Conservation (phyloP, 2,329 filamentous ascomycete genomes). For the Periconia sp. region DNA sequence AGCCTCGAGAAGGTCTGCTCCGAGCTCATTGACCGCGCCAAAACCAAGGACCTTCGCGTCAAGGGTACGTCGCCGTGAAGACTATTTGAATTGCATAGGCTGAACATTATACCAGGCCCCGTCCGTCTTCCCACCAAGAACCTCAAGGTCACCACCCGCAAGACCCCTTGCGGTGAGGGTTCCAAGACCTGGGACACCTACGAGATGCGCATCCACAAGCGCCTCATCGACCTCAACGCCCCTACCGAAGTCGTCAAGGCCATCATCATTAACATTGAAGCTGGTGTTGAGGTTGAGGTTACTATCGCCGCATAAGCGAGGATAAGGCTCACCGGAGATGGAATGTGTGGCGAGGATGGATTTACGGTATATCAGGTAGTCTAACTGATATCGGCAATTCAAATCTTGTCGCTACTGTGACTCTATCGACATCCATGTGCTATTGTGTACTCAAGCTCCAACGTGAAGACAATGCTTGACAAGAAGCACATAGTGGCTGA, state of each 20-base stretch:
- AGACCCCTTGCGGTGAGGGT: slow-evolving; percentile 99
- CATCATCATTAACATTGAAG: slow-evolving; percentile 96
- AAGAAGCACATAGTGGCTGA: too few relatives aligned
- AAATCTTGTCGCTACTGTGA: slow-evolving; percentile 11
- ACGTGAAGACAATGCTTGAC: too few relatives aligned
- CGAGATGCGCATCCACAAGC: slow-evolving; percentile 99
- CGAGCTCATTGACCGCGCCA: slow-evolving; percentile 97
- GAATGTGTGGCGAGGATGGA: slow-evolving; percentile 17
- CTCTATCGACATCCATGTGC: not conserved
- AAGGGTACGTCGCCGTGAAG: slow-evolving; percentile 59
- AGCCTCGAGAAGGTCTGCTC: slow-evolving; percentile 67
- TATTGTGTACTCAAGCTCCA: too few relatives aligned
- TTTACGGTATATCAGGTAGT: slow-evolving; percentile 29
- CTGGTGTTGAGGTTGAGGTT: slow-evolving; percentile 90
- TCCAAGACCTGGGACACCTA: slow-evolving; percentile 99
- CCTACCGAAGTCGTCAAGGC: slow-evolving; percentile 97
- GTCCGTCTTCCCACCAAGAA: slow-evolving; percentile 97
- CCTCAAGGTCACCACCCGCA: slow-evolving; percentile 95
- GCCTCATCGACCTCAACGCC: slow-evolving; percentile 95
- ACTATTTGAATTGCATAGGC: not conserved
- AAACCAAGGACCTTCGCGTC: slow-evolving; percentile 96
- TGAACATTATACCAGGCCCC: slow-evolving; percentile 56
- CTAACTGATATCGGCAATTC: slow-evolving; percentile 15
- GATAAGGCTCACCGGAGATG: slow-evolving; percentile 5
- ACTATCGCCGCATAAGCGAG: slow-evolving; percentile 76